Evolutionary conservation across 1,284 basidiomycete species (phyloP).

Genomic region (Ganoderma leucocontextum): DNA sequence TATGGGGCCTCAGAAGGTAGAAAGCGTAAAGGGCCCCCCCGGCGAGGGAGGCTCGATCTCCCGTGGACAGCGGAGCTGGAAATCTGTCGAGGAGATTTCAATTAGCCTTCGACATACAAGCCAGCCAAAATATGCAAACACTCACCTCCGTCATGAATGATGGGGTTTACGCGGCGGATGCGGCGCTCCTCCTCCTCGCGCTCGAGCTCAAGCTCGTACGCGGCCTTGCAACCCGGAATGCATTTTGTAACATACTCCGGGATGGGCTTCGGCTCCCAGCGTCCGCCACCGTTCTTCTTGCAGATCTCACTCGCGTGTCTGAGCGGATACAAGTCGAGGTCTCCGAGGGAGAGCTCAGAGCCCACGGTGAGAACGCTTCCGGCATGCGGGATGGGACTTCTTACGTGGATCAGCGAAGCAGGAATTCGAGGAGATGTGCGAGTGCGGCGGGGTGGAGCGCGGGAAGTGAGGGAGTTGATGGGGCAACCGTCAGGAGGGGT

Average conservation of each 20-base stretch:
- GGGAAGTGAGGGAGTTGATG: slow-evolving; percentile 43
- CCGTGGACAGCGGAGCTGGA: slow-evolving; percentile 66
- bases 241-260: slow-evolving; percentile 57
- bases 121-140: slow-evolving; percentile 27
- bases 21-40: slow-evolving; percentile 50
- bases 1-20: slow-evolving; percentile 64
- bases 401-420: slow-evolving; percentile 43
- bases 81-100: slow-evolving; percentile 47
- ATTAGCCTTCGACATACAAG: slow-evolving; percentile 2
- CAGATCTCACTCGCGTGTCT: slow-evolving; percentile 68
- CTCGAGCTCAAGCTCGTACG: slow-evolving; percentile 74
- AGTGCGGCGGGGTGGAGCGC: slow-evolving; percentile 36
- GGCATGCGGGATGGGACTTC: slow-evolving; percentile 50
- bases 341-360: no score
- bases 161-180: slow-evolving; percentile 59
- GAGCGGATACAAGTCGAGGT: slow-evolving; percentile 74
- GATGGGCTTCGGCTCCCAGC: slow-evolving; percentile 70
- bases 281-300: slow-evolving; percentile 77
- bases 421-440: slow-evolving; percentile 41
- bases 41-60: slow-evolving; percentile 50
- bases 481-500: no score
- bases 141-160: slow-evolving; percentile 68
- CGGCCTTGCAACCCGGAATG: slow-evolving; percentile 67
- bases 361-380: slow-evolving; percentile 46
- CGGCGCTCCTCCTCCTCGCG: slow-evolving; percentile 62